phyloP scores from a whole-genome alignment of 345 rosid species.

The Syzygium grande region DNA sequence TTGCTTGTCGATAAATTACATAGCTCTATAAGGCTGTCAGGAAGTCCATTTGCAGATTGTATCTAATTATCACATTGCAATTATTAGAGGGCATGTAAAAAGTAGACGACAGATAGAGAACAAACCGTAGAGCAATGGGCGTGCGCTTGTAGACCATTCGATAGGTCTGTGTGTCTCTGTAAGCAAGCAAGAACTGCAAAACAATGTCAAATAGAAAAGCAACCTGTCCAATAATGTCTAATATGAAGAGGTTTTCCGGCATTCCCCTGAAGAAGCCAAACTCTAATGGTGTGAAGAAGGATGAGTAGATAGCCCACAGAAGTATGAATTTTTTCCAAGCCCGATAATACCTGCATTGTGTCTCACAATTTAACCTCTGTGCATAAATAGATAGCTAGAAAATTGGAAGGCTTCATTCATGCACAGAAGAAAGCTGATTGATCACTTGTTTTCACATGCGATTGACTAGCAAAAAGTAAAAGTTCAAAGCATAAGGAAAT shows the following conservation, averaged over 20 bases:
- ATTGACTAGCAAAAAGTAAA: not conserved
- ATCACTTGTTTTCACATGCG: not conserved
- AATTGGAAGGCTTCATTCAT: not conserved
- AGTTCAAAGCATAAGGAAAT: not conserved
- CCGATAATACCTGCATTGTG: slow-evolving; percentile 43
- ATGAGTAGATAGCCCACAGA: slow-evolving; percentile 79
- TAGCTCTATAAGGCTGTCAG: not conserved
- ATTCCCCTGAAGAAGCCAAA: slow-evolving; percentile 87
- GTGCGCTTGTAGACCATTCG: slow-evolving; percentile 43
- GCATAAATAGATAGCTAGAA: not conserved
- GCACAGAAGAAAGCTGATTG: not conserved
- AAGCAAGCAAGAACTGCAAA: slow-evolving; percentile 60
- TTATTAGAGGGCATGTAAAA: not conserved
- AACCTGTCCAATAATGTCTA: slow-evolving; percentile 69
- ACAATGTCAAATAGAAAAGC: slow-evolving; percentile 67
- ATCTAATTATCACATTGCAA: not conserved
- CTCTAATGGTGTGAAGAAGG: slow-evolving; percentile 85
- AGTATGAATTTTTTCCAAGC: slow-evolving; percentile 69
- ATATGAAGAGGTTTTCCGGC: slow-evolving; percentile 54
- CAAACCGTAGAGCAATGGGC: slow-evolving; percentile 55
- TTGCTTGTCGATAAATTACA: not conserved
- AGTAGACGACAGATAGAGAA: not conserved
- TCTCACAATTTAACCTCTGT: not conserved
- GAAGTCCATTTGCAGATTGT: not conserved
- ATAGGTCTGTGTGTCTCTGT: slow-evolving; percentile 45